A percentile compares a stretch with the other conserved stretches of the same genome.
Conservation (phyloP, 352 stramenopile genomes). For the Phytophthora aleatoria region DNA sequence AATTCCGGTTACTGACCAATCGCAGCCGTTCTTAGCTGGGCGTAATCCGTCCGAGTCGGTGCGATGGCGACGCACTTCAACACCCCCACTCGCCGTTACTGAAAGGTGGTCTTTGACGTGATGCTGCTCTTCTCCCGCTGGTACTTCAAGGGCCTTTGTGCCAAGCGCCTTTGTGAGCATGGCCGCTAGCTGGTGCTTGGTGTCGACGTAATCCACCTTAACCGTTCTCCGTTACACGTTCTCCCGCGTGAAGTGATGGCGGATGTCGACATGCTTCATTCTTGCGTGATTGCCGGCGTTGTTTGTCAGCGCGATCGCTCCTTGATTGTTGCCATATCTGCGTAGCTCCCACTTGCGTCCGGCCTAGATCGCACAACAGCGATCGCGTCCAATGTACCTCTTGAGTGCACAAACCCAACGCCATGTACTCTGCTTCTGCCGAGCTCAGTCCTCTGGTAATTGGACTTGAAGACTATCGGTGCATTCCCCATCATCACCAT, state of each 20-base stretch:
- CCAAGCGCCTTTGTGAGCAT: not conserved
- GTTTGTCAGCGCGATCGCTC: not conserved
- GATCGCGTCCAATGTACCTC: too few relatives aligned
- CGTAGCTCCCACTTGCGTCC: constrained; percentile 1
- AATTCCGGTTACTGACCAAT: not conserved
- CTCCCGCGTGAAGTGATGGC: not conserved
- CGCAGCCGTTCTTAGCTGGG: not conserved
- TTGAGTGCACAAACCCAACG: too few relatives aligned
- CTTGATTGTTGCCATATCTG: not conserved
- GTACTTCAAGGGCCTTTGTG: not conserved
- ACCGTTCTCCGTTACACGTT: not conserved
- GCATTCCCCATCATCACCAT: too few relatives aligned
- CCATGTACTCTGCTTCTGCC: too few relatives aligned
- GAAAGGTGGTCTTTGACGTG: not conserved
- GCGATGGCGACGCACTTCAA: not conserved
- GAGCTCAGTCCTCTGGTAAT: too few relatives aligned
- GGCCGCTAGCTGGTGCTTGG: not conserved
- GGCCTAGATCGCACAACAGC: too few relatives aligned
- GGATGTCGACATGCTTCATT: not conserved
- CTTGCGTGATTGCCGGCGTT: not conserved
- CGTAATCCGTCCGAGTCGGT: not conserved
- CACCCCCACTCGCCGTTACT: not conserved
- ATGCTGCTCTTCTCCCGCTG: not conserved
- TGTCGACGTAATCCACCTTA: not conserved
- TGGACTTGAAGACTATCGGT: too few relatives aligned